Evolutionary conservation across 2,329 filamentous ascomycete species (phyloP), one percentile per base, ranked within the genome.

Genomic region (Grosmannia penicillata): DNA sequence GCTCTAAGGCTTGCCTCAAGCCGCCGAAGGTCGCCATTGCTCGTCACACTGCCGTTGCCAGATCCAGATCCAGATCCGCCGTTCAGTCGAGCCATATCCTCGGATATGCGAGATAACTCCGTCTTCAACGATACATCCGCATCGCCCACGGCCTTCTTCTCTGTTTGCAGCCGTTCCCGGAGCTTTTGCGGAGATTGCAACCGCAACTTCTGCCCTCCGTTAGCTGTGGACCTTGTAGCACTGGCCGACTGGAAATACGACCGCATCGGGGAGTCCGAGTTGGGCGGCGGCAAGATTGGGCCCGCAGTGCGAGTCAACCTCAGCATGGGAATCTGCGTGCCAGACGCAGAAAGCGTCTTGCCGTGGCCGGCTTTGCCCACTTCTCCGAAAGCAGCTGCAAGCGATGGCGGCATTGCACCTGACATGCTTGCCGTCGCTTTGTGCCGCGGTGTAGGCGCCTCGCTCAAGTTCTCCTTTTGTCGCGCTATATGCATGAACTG

Each of bases 161-260:
- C 86, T 34, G 74, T 78, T 49, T 89, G 80, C 1, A 95, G 67
- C 25, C 89, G 78, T 59, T 95, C 87, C 15, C 87, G 81, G 17
- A 89, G 63, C 53, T 82, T 87, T 48, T 81, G 79, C 0, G 78
- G 69, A 13, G 73, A 79, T 44, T 83, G 78, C 10, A 83, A 66
- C 10, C 80, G 75, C 25, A 84, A 63, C 47, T 75, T 79, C 36
- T 59, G 59, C 54, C 56, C 2, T 25, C 43, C 4, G 30, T 43
- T 34, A 43, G 70, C 58, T 29, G 17, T 26, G 25, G 48, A 31
- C 38, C 60, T 65, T n/a, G 51, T 54, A 14, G 61, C 56, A 41
- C 56, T 63, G 17, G 53, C 49, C 6, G 53, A 51, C n/a, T 55
- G 52, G 8, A 33, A 37, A 9, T 30, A 36, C 5, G 32, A 30